Conservation (phyloP, 768 basidiomycete genomes). For the Mrakia gelida region DNA sequence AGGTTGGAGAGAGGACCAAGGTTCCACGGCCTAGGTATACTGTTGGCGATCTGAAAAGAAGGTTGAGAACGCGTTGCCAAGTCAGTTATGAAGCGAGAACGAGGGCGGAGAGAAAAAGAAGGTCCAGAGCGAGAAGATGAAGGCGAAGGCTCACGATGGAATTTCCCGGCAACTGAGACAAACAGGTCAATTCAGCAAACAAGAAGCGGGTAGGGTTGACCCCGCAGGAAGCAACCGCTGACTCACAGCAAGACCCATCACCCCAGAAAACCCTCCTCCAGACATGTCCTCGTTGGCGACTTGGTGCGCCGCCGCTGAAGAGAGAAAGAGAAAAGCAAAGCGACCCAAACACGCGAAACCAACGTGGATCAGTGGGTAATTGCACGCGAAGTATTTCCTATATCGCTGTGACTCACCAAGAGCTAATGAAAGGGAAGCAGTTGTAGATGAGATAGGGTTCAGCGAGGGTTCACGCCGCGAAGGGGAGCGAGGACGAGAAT, state of each 20-base stretch:
- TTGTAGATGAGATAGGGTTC: not conserved
- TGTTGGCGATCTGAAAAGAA: slow-evolving; percentile 9
- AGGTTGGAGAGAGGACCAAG: slow-evolving; percentile 28
- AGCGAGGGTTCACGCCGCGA: not conserved
- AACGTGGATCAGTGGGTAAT: not conserved
- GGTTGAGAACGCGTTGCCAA: not conserved
- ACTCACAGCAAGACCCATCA: slow-evolving; percentile 23
- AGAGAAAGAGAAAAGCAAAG: not conserved
- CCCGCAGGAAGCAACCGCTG: not conserved
- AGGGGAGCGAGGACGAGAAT: not conserved
- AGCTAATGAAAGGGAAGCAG: not conserved
- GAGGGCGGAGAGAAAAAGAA: not conserved
- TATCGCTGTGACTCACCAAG: not conserved
- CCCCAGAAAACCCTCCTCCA: slow-evolving; percentile 25
- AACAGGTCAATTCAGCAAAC: not conserved
- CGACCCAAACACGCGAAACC: not conserved
- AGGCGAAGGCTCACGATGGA: slow-evolving; percentile 19
- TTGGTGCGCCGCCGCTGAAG: slow-evolving; percentile 13
- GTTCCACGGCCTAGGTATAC: not conserved
- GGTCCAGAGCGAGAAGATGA: not conserved
- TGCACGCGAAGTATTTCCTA: not conserved
- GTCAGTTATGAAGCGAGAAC: not conserved
- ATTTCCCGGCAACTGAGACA: slow-evolving; percentile 23
- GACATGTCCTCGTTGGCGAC: slow-evolving; percentile 26
- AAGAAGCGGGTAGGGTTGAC: not conserved